Evolutionary conservation across 78 protist genomes (phyloP), one percentile per base, ranked within the genome.

Genomic region (Cavenderia fasciculata): DNA sequence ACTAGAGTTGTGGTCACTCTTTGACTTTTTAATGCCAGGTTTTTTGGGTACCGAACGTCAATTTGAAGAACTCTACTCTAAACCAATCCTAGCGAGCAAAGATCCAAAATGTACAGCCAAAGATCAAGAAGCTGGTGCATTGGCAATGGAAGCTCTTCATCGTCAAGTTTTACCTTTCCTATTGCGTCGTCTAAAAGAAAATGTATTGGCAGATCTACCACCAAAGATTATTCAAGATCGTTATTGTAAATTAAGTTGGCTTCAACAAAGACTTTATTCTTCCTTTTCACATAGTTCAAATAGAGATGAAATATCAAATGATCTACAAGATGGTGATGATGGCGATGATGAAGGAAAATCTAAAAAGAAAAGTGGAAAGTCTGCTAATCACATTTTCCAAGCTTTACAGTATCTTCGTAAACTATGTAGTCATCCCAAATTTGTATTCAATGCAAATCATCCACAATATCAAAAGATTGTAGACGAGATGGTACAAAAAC

Each of bases 21-120:
- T 98, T 78, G 99, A 98, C 88, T 98, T 97, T 38, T 82, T 98
- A 44, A 97, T 98, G 99, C 99, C 99, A 7, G 99, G 99, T 10
- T 98, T 93, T 89, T 92, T 98, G n/a, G 98, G 99, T 40, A 77
- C 94, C 0, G 94, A 79, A 63, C 41, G 47, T 16, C 86, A 72
- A 19, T 97, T 97, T 87, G 29, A 87, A 29, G 87, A 63, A 5
- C 25, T 38, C 11, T 96, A 94, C 75, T 38, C 90, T 8, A 57
- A 54, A 63, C 96, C 96, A 38, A 97, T 94, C 21, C 51, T 73
- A 0, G 94, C 89, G 0, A 31, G 91, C 0, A 69, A 89, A 23
- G 95, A 85, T 33, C 94, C 96, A 29, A 74, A 74, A n/a, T 59
- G 87, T 1, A 44, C 93, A 16, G 38, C 47, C 4, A 40, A 40